Evolutionary conservation across 2,329 filamentous ascomycete species (phyloP).

Genomic region (Tympanopsis confertula): DNA sequence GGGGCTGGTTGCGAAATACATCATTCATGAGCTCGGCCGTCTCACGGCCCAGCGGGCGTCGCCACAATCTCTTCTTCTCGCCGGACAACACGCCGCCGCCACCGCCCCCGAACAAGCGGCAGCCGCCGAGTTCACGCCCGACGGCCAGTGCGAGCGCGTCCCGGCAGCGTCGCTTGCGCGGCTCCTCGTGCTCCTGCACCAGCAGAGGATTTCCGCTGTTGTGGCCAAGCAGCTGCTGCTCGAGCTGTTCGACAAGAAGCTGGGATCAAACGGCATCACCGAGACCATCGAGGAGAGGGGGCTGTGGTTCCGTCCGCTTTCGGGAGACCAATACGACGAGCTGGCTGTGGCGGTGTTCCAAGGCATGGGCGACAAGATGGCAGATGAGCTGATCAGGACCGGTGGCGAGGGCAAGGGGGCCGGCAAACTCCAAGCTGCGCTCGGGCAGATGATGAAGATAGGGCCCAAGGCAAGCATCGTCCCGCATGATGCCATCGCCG

Average conservation of each 20-base stretch:
- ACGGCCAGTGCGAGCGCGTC: conserved; percentile 34
- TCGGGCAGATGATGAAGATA: conserved; percentile 44
- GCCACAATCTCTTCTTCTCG: conserved; percentile 20
- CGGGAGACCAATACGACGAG: conserved; percentile 30
- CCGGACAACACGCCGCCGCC: neutral
- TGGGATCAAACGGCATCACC: conserved; percentile 25
- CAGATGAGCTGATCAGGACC: conserved; percentile 26
- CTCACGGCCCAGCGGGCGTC: conserved; percentile 39
- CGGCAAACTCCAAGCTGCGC: conserved; percentile 37
- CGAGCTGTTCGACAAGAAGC: conserved; percentile 33
- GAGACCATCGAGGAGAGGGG: conserved; percentile 30
- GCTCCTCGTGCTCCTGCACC: conserved; percentile 34
- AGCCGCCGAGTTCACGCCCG: conserved; percentile 22
- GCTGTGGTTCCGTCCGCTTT: conserved; percentile 43
- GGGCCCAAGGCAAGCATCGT: conserved; percentile 43
- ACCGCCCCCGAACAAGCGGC: conserved; percentile 7
- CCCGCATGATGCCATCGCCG: conserved; percentile 34
- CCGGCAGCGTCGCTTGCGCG: conserved; percentile 34
- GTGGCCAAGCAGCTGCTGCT: conserved; percentile 47
- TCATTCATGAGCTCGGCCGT: conserved; percentile 65
- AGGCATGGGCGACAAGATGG: conserved; percentile 27
- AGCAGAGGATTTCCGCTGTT: conserved; percentile 37
- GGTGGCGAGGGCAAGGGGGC: neutral
- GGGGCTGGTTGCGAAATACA: conserved; percentile 49
- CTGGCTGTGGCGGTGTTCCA: conserved; percentile 33